Evolutionary conservation across 345 rosid genomes (phyloP).

Genomic region (Cardamine resedifolia): DNA sequence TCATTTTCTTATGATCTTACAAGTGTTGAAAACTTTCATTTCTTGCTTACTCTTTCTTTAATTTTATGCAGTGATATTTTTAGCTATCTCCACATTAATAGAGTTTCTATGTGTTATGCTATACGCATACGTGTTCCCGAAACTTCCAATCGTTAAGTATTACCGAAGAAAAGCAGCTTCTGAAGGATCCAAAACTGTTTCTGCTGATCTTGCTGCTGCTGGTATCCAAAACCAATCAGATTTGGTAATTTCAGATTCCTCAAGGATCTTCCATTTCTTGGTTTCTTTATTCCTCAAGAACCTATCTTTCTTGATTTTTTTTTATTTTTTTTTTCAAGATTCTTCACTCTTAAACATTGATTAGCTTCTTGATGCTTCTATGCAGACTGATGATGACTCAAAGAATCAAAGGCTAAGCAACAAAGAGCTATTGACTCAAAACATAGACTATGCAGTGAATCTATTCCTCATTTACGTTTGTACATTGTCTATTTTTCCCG

Average conservation of each 20-base stretch:
- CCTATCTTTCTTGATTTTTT: background rate
- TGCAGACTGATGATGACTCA: slow-evolving; percentile 46
- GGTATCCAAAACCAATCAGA: slow-evolving; percentile 55
- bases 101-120: slow-evolving; percentile 68
- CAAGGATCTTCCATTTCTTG: background rate
- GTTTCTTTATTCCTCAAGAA: background rate
- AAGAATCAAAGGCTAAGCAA: slow-evolving; percentile 51
- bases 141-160: slow-evolving; percentile 76
- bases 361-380: slow-evolving; percentile 16
- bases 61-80: slow-evolving; percentile 59
- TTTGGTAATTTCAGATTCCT: slow-evolving; percentile 27
- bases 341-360: background rate
- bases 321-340: background rate
- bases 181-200: slow-evolving; percentile 87
- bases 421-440: slow-evolving; percentile 54
- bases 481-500: slow-evolving; percentile 80
- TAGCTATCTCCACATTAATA: slow-evolving; percentile 64
- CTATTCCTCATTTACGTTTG: slow-evolving; percentile 62
- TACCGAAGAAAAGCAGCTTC: slow-evolving; percentile 78
- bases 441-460: slow-evolving; percentile 65
- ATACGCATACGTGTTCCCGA: slow-evolving; percentile 65
- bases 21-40: background rate
- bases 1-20: background rate
- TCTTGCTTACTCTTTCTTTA: background rate
- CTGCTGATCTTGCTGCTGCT: slow-evolving; percentile 89